Evolutionary conservation across 108 stramenopile genomes (phyloP).

Genomic region (Skeletonema tropicum): DNA sequence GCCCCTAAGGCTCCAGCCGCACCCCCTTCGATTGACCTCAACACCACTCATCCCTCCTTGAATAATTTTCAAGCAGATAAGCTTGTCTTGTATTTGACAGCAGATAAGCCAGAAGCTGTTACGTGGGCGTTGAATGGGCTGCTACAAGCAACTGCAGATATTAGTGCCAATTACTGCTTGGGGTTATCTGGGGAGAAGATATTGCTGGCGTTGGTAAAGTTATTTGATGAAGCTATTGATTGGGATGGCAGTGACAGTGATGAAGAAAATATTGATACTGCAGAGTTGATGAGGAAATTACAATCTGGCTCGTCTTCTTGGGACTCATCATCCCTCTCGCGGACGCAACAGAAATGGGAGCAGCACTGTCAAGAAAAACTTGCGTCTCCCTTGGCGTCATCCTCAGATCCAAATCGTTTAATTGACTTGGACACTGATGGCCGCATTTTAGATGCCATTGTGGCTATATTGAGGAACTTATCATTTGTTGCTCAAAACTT

Average conservation of each 20-base stretch:
- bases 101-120: constrained; percentile 38
- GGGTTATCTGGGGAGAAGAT: constrained; percentile 59
- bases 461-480: constrained; percentile 44
- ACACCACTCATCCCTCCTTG: constrained; percentile 38
- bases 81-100: constrained; percentile 19
- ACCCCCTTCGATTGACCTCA: constrained; percentile 43
- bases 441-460: constrained; percentile 36
- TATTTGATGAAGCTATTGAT: constrained; percentile 66
- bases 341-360: constrained; percentile 43
- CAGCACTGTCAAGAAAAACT: constrained; percentile 36
- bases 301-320: constrained; percentile 41
- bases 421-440: constrained; percentile 36
- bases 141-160: constrained; percentile 56
- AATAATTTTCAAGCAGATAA: constrained; percentile 20
- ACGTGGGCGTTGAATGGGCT: constrained; percentile 66
- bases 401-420: constrained; percentile 69
- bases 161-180: constrained; percentile 66
- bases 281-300: constrained; percentile 13
- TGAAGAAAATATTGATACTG: constrained; percentile 3
- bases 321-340: constrained; percentile 41
- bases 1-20: constrained; percentile 25
- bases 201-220: constrained; percentile 46
- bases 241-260: constrained; percentile 48
- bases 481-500: constrained; percentile 69
- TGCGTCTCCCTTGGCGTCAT: constrained; percentile 61